phyloP scores from a whole-genome alignment of 202 grass and related monocot species.

The Setaria italica region DNA sequence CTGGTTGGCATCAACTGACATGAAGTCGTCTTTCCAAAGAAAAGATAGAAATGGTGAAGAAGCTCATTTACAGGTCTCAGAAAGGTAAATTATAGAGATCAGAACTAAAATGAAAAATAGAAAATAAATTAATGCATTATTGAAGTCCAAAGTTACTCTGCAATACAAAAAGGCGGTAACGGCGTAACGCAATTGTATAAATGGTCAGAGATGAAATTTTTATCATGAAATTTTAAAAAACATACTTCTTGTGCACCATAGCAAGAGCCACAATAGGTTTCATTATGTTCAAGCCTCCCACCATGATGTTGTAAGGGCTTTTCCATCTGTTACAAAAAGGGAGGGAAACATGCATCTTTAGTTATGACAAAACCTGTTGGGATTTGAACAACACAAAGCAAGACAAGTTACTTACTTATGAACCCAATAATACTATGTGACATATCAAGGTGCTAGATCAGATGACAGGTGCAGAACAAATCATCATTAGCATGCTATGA shows the following conservation, averaged over 20 bases:
- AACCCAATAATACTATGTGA: conserved; percentile 10
- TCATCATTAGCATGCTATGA: conserved; percentile 17
- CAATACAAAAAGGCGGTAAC: neutral
- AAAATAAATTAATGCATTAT: conserved; percentile 1
- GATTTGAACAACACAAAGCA: conserved; percentile 9
- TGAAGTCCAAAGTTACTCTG: conserved; percentile 19
- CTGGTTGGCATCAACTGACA: conserved; percentile 27
- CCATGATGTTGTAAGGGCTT: conserved; percentile 92
- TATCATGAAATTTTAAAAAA: conserved; percentile 22
- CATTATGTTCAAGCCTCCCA: conserved; percentile 97
- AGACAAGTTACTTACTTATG: neutral
- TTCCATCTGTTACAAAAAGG: conserved; percentile 67
- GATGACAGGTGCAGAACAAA: conserved; percentile 27
- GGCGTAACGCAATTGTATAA: conserved; percentile 26
- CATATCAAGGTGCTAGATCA: conserved; percentile 1
- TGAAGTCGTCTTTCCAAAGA: conserved; percentile 30
- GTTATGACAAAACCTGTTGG: conserved; percentile 25
- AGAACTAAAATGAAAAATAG: conserved; percentile 14
- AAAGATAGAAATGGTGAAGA: conserved; percentile 19
- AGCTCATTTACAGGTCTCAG: neutral
- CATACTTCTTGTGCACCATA: conserved; percentile 95
- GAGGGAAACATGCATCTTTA: conserved; percentile 36
- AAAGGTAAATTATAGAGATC: neutral
- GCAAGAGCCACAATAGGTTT: conserved; percentile 98
- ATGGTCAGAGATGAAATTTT: conserved; percentile 34